Base-by-base conservation (phyloP, 202 grass and related monocot species). In the Musa balbisiana region DNA sequence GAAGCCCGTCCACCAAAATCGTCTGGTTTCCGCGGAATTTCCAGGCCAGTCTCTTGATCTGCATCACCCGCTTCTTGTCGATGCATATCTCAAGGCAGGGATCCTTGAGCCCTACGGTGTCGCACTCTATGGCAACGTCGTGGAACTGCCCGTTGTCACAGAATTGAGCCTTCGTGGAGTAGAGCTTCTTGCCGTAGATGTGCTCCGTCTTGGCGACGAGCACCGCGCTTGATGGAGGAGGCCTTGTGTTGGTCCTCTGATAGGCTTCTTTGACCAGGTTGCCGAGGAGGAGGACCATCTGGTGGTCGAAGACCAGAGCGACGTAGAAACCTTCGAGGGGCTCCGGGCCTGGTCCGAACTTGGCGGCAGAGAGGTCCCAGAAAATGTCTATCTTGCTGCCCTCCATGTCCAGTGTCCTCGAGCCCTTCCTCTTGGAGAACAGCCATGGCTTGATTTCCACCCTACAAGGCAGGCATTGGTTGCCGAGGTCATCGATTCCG, bases 401-500 rank as follows among this genome's bases (percentile, higher is more conserved):
- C 50, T 72, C 49, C 50, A 9, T 20, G 0, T 72, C 50, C n/a
- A 53, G 12, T 49, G 50, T 72, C 50, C 53, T 72, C 50, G 69
- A 72, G 49, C 69, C 69, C 69, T 53, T 72, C 20, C 69, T 53
- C 69, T 52, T 72, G 50, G 69, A 53, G 69, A 72, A 72, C 2
- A 52, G 49, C 49, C 69, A 72, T 14, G 69, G 49, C 69, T 72
- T 72, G 49, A 72, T 52, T 11, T 72, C 69, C 11, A 53, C 15
- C 43, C 51, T 72, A 51, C 16, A 52, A 50, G 51, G 51, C 11
- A 5, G 33, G 33, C 50, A 72, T n/a, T 52, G 50, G 69, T 0
- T 8, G 19, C n/a, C 50, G 2, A 52, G 0, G n/a, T 72, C 69
- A 1, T 72, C 49, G 69, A 72, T 11, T 10, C 10, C 49, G 50